Evolutionary conservation across 805 yeast genomes (phyloP).

Genomic region (Nakazawaea anatomiae): DNA sequence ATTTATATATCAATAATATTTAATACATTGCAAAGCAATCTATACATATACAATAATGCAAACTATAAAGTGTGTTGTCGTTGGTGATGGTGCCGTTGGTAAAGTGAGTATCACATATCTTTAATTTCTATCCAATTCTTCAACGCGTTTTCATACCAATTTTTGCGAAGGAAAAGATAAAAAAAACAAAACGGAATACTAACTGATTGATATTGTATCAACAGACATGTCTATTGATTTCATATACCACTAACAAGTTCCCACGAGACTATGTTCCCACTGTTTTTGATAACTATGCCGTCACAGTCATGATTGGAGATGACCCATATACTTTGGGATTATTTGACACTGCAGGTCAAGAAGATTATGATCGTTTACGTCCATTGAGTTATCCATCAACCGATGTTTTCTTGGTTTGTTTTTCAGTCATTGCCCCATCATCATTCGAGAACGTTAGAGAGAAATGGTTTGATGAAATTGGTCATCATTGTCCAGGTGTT

Average conservation of each 20-base stretch:
- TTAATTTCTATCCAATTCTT: too few species aligned
- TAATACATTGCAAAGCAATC: background rate
- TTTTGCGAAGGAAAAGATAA: too few species aligned
- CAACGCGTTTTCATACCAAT: background rate
- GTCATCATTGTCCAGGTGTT: conserved; percentile 93
- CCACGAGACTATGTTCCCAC: conserved; percentile 99
- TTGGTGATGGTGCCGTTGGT: conserved; percentile 99
- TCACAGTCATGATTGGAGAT: conserved; percentile 93
- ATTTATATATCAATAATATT: background rate
- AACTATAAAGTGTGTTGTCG: conserved; percentile 91
- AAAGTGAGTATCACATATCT: conserved; percentile 35
- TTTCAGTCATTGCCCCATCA: conserved; percentile 95
- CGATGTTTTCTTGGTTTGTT: conserved; percentile 93
- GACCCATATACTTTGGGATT: conserved; percentile 97
- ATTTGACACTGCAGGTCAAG: conserved; percentile 98
- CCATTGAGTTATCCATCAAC: conserved; percentile 97
- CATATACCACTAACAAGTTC: conserved; percentile 94
- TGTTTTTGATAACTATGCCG: conserved; percentile 95
- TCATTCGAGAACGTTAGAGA: conserved; percentile 96
- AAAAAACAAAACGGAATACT: background rate
- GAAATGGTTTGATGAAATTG: conserved; percentile 97
- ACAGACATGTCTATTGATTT: conserved; percentile 83
- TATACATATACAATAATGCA: conserved; percentile 28
- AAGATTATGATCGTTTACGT: conserved; percentile 95
- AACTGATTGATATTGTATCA: conserved; percentile 6